Evolutionary conservation across 2,329 filamentous ascomycete species (phyloP).

Genomic region (Curvularia eragrostidis): DNA sequence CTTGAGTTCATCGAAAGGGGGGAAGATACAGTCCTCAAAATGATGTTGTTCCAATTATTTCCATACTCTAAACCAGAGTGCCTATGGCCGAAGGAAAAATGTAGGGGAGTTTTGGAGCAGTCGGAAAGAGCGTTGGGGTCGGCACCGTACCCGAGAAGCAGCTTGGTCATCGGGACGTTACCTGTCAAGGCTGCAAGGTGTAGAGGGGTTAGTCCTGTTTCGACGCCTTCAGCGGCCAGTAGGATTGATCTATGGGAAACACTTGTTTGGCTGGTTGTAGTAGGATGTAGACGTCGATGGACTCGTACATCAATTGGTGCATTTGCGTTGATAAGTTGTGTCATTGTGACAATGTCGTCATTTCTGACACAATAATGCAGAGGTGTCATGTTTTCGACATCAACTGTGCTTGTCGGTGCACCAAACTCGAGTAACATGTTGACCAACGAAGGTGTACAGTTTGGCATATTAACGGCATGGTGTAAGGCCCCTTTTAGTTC

Average conservation of each 20-base stretch:
- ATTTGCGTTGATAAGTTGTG: background rate
- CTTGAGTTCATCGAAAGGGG: too few relatives aligned
- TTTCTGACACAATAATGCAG: background rate
- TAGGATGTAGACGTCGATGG: background rate
- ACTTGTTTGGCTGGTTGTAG: background rate
- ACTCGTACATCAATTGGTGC: background rate
- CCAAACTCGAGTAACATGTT: background rate
- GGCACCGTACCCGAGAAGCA: slow-evolving; percentile 16
- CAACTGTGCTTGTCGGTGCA: background rate
- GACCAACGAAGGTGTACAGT: background rate
- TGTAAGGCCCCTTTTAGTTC: background rate
- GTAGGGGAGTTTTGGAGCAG: background rate
- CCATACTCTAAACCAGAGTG: too few relatives aligned
- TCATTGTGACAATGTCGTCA: too few relatives aligned
- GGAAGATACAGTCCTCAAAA: too few relatives aligned
- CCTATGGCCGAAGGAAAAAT: background rate
- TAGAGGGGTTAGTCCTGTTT: background rate
- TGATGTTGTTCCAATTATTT: too few relatives aligned
- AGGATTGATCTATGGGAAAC: background rate
- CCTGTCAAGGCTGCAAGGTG: background rate
- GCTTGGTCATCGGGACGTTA: background rate
- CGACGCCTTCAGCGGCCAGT: background rate
- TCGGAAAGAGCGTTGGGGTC: background rate
- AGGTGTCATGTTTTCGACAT: background rate
- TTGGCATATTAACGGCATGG: background rate